Evolutionary conservation across 2,329 filamentous ascomycete species (phyloP), one percentile per base, ranked within the genome.

Genomic region (Sclerotinia minor): DNA sequence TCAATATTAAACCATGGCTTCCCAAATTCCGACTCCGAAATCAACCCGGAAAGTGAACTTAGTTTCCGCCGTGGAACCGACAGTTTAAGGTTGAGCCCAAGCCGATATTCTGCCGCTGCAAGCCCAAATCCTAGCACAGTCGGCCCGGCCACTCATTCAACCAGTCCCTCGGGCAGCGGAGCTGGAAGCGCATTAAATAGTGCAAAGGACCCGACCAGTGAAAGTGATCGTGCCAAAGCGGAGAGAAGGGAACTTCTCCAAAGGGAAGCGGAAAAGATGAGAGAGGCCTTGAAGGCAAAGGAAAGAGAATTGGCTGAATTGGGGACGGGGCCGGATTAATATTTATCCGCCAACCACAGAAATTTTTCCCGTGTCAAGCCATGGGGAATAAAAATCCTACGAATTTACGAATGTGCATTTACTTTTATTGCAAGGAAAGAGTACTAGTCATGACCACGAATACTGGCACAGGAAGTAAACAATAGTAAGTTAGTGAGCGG

Each of bases 221-320:
- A 86, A 41, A 79, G 77, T n/a, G 85, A 85, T 41, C 80, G 80
- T 19, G 75, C 81, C 9, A 89, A 85, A 72, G 83, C 84, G 5
- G 89, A 91, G 71, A 84, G 87, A 67, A 83, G 89, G 60, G 85
- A 85, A 11, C 84, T 87, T 59, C 79, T 96, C 60, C 85, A 89
- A 76, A 83, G 87, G 32, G 92, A 96, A 77, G 88, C 91, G 0
- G 90, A 94, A 75, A 83, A 83, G 64, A 95, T 95, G 87, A 84
- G 77, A 55, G 76, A 78, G 65, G 74, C 72, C 8, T 64, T 78
- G 13, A 72, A 71, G 24, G 75, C 74, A 2, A 77, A 76, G 64
- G 75, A 77, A 66, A 69, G 71, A 52, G 75, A 77, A 61, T 61
- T 77, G 67, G 73, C 71, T 44, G 75, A 77, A 35, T 60, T 77